Conservation (phyloP, 805 yeast genomes). For the Monosporozyma siamensis region DNA sequence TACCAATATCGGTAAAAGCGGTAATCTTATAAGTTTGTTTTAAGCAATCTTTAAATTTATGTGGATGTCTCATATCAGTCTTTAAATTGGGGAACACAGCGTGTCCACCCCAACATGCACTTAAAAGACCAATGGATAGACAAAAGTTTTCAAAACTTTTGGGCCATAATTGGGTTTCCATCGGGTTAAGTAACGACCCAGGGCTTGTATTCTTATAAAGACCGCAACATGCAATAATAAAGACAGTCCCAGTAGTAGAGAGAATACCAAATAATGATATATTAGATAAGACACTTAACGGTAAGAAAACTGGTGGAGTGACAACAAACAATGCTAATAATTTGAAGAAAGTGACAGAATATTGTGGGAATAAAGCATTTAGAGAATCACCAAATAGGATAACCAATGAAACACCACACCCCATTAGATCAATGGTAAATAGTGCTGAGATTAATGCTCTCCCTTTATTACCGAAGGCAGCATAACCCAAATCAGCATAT, state of each 20-base stretch:
- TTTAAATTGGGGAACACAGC: constrained; percentile 69
- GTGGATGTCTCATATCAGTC: constrained; percentile 62
- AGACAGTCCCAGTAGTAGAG: constrained; percentile 57
- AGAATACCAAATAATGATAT: constrained; percentile 62
- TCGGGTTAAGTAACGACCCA: constrained; percentile 60
- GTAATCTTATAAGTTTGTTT: constrained; percentile 52
- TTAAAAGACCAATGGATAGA: constrained; percentile 54
- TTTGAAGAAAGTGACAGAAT: constrained; percentile 51
- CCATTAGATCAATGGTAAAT: constrained; percentile 69
- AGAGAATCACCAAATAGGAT: constrained; percentile 82
- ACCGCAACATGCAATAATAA: constrained; percentile 54
- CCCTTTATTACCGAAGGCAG: constrained; percentile 74
- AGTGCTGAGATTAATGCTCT: constrained; percentile 62
- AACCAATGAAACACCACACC: constrained; percentile 72
- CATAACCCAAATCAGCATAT: constrained; percentile 80
- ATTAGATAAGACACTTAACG: constrained; percentile 62
- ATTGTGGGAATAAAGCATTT: constrained; percentile 50
- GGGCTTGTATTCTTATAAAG: constrained; percentile 51
- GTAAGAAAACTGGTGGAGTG: constrained; percentile 76
- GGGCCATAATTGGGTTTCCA: constrained; percentile 65
- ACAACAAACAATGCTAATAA: constrained; percentile 56
- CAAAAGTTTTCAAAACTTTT: constrained; percentile 40
- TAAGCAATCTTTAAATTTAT: constrained; percentile 45
- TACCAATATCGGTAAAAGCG: constrained; percentile 47
- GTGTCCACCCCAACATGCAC: constrained; percentile 84